Percentiles rank a stretch among this genome's conserved stretches.
phyloP scores from a whole-genome alignment of 805 yeast genomes.

The Metschnikowia colocasiae region DNA sequence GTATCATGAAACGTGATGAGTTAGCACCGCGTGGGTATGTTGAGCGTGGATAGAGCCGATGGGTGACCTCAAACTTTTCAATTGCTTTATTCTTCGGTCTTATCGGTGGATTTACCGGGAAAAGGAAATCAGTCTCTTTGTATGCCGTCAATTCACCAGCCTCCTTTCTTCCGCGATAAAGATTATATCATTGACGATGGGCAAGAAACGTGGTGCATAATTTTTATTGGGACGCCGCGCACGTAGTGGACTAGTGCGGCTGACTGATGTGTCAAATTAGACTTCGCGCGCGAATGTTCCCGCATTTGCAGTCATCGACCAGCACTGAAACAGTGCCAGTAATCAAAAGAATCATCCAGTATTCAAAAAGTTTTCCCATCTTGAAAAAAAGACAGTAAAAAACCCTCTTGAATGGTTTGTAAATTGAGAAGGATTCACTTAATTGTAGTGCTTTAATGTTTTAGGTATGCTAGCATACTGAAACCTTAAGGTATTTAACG shows the following conservation, averaged over 20 bases:
- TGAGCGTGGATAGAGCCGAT: not conserved
- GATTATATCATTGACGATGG: not conserved
- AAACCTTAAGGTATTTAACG: not conserved
- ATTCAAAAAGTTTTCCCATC: too few species aligned
- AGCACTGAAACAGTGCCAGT: not conserved
- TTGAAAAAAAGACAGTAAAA: too few species aligned
- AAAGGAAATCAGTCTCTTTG: not conserved
- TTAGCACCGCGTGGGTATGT: not conserved
- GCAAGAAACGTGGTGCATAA: constrained; percentile 5
- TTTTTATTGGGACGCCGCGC: constrained; percentile 5
- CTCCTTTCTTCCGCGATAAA: not conserved
- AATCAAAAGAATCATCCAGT: not conserved
- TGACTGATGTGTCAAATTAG: not conserved
- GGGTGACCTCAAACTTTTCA: not conserved
- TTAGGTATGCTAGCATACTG: not conserved
- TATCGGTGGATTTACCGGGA: not conserved
- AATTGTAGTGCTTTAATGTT: not conserved
- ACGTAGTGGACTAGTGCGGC: not conserved
- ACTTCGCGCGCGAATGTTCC: not conserved
- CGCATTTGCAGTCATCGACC: not conserved
- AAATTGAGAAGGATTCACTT: not conserved
- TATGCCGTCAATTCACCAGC: not conserved
- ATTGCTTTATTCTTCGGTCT: not conserved
- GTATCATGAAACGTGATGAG: not conserved
- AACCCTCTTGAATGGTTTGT: not conserved